These are phyloP conservation scores for Pleoardoris graminearum DNA, from an alignment of 2,329 filamentous ascomycete genomes.

Conservation along the genomic window DNA sequence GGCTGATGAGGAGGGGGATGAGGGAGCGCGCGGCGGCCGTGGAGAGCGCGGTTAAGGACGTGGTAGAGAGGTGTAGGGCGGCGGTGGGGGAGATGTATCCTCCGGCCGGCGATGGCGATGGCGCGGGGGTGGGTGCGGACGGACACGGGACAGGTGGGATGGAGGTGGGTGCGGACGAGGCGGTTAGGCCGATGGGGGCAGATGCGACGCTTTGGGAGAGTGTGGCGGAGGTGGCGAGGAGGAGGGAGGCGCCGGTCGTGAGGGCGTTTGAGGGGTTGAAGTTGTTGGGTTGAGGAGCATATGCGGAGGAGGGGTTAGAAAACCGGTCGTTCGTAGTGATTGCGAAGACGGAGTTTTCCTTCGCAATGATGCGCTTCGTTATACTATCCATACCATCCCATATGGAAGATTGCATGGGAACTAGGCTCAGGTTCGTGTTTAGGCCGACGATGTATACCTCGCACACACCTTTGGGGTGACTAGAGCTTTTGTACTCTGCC, in stretches of 20 bases:
- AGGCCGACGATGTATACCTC: too few species aligned
- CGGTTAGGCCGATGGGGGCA: conserved; percentile 45
- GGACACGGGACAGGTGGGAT: conserved; percentile 15
- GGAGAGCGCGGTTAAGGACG: conserved; percentile 72
- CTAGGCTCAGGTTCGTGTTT: too few species aligned
- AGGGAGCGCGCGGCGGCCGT: conserved; percentile 81
- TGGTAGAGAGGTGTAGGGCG: conserved; percentile 68
- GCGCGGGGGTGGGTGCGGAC: conserved; percentile 11
- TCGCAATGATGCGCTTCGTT: too few species aligned
- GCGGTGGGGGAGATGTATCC: conserved; percentile 63
- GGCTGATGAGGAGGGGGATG: conserved; percentile 80
- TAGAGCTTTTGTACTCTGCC: too few species aligned
- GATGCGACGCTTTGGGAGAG: conserved; percentile 53
- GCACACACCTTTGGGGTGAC: too few species aligned
- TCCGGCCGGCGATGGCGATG: background rate
- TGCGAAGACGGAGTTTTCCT: too few species aligned
- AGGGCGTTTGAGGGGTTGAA: conserved; percentile 55
- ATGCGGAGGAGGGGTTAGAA: too few species aligned
- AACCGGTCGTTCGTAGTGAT: too few species aligned
- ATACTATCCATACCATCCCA: too few species aligned
- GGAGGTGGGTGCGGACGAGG: conserved; percentile 14
- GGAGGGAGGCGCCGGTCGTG: conserved; percentile 55
- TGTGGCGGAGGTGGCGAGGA: conserved; percentile 44
- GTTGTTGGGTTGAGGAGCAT: conserved; percentile 32
- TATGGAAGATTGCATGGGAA: too few species aligned